Conservation (phyloP, 2,329 filamentous ascomycete species). For the Alternaria brassicicola region DNA sequence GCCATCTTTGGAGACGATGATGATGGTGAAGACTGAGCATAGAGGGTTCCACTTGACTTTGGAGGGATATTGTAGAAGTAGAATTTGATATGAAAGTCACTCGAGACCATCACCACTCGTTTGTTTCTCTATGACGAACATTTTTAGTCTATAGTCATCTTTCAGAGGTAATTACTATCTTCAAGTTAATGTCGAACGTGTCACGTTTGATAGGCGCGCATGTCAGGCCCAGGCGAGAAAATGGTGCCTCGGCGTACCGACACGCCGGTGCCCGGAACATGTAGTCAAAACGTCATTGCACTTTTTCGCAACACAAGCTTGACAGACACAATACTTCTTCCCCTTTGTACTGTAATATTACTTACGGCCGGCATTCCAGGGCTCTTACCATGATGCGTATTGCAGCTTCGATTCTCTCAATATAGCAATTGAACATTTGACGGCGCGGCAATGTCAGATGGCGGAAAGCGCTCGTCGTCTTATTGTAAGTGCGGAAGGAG, state of each 20-base stretch:
- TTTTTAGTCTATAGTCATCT: too few relatives aligned
- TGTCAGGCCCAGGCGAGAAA: background rate
- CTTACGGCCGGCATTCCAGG: background rate
- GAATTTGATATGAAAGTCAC: too few relatives aligned
- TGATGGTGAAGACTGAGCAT: constrained; percentile 44
- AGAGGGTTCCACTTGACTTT: too few relatives aligned
- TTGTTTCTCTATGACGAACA: too few relatives aligned
- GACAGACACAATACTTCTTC: background rate
- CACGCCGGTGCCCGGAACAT: constrained; percentile 15
- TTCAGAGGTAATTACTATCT: background rate
- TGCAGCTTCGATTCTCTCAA: constrained; percentile 8
- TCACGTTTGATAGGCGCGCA: background rate
- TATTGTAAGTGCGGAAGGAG: constrained; percentile 49
- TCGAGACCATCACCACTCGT: too few relatives aligned
- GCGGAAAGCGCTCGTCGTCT: constrained; percentile 57
- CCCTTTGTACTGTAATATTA: background rate
- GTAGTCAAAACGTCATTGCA: constrained; percentile 25
- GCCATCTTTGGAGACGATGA: constrained; percentile 93
- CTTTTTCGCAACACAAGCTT: constrained; percentile 12
- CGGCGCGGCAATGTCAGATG: constrained; percentile 59
- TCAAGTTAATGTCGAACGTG: background rate
- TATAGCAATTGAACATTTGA: constrained; percentile 35
- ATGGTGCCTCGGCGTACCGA: constrained; percentile 18
- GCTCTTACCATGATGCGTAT: constrained; percentile 17
- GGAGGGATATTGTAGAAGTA: background rate